phyloP scores from a whole-genome alignment of 257 asterid species.

The Nicotiana attenuata region DNA sequence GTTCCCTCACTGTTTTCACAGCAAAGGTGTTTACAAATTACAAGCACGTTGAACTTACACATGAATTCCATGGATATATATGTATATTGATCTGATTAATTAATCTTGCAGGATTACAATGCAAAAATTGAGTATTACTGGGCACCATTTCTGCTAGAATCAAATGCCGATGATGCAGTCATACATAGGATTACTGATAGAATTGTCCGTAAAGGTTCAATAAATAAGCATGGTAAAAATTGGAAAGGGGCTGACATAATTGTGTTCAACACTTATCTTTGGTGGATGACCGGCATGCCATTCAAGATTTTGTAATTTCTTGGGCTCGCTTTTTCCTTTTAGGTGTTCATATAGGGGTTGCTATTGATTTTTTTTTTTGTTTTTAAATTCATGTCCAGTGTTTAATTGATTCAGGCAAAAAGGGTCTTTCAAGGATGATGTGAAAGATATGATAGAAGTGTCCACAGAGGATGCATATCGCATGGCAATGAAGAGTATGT shows the following conservation, averaged over 20 bases:
- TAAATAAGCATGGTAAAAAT: constrained; percentile 49
- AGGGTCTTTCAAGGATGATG: constrained; percentile 42
- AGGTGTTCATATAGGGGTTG: neutral
- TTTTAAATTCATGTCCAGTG: neutral
- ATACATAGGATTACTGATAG: constrained; percentile 44
- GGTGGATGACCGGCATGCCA: constrained; percentile 62
- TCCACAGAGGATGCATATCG: constrained; percentile 59
- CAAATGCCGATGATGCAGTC: constrained; percentile 64
- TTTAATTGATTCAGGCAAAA: constrained; percentile 28
- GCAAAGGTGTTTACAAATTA: constrained; percentile 46
- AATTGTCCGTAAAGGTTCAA: constrained; percentile 48
- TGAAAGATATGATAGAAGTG: constrained; percentile 35
- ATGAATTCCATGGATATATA: neutral
- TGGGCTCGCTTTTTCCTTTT: neutral
- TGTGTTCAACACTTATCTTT: constrained; percentile 68
- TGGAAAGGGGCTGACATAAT: constrained; percentile 72
- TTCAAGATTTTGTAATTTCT: constrained; percentile 44
- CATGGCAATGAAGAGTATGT: constrained; percentile 62
- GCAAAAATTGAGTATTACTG: constrained; percentile 69
- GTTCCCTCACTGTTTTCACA: constrained; percentile 43
- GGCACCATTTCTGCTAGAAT: constrained; percentile 79
- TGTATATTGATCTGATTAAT: neutral
- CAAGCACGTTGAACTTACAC: neutral
- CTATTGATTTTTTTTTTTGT: neutral
- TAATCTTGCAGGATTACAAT: constrained; percentile 47